Evolutionary conservation across 257 asterid genomes (phyloP), one percentile per base, ranked within the genome.

Genomic region (Capsicum pubescens): DNA sequence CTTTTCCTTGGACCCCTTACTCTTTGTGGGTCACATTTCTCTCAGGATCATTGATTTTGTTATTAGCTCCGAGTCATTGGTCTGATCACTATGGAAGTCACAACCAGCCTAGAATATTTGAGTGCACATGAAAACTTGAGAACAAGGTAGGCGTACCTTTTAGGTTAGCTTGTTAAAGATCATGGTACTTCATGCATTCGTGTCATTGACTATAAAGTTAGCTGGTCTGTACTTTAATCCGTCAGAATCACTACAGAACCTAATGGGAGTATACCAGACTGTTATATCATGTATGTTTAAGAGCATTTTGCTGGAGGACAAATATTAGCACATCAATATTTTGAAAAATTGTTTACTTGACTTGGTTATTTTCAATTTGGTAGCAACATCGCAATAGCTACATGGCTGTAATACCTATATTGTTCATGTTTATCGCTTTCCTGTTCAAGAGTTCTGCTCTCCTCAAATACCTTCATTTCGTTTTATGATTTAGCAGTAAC

Each of bases 261-360:
- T 50, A 48, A 9, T 35, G 44, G 60, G 35, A 74, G 19, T 21
- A 50, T 50, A 11, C 80, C n/a, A 19, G 59, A 72, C 42, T 72
- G 36, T 46, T 44, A 19, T 72, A 48, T 46, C 59, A 19, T 72
- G 59, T 50, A 48, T 12, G 6, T 42, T 42, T 42, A 42, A 42
- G 46, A 3, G 46, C 6, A 50, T 74, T 50, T 74, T 74, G 44
- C 60, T 3, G 61, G 21, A 74, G 13, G 50, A 50, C 46, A 74
- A 74, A 74, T 19, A 74, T 74, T 48, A 71, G n/a, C 44, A 76
- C 81, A 50, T 74, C 21, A 52, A 74, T 74, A 70, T 7, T 21
- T 50, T 2, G 42, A 74, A 74, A 6, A 74, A 11, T 44, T 2
- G 50, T 61, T 21, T 52, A 48, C 61, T 50, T 50, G 61, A 50